Base-by-base conservation (phyloP, 352 stramenopile genomes). In the Pelagophyceae sp. region DNA sequence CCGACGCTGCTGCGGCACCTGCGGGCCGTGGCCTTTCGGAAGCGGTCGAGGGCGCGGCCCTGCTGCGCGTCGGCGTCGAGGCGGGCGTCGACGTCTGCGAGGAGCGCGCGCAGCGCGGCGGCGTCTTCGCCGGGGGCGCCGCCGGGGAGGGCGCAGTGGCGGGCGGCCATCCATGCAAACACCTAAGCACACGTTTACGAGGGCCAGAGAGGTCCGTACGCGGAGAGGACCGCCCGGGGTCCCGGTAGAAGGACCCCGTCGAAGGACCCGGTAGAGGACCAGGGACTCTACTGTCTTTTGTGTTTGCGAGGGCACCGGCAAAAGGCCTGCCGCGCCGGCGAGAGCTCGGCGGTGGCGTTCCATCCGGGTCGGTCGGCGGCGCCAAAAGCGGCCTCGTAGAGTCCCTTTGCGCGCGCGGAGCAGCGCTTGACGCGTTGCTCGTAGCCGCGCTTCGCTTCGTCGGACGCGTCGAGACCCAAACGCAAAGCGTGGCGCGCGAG, bases 291-390 rank as follows among this genome's bases (percentile, higher is more conserved):
- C n/a, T n/a, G n/a, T n/a, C n/a, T n/a, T n/a, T n/a, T n/a, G n/a
- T n/a, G n/a, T n/a, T n/a, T n/a, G n/a, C n/a, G n/a, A n/a, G n/a
- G n/a, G n/a, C n/a, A n/a, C n/a, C n/a, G n/a, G n/a, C n/a, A n/a
- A n/a, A n/a, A 54, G 5, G 86, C 89, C 79, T 96, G 91, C 50
- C 90, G 89, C 45, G 94, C 80, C 38, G 90, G 91, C 89, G 95
- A 94, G 54, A 94, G 75, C 25, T 88, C 84, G 75, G 94, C 94
- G 72, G 93, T 87, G 75, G 91, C 91, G 38, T 82, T 78, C 84
- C 84, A 0, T n/a, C n/a, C n/a, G n/a, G n/a, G n/a, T n/a, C n/a
- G n/a, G n/a, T n/a, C n/a, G n/a, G n/a, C n/a, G n/a, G n/a, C n/a
- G n/a, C n/a, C 90, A 77, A 63, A 91, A 80, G 29, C 91, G 76